Conservation (phyloP, 164 flowering plant genomes). For the Piper betle region DNA sequence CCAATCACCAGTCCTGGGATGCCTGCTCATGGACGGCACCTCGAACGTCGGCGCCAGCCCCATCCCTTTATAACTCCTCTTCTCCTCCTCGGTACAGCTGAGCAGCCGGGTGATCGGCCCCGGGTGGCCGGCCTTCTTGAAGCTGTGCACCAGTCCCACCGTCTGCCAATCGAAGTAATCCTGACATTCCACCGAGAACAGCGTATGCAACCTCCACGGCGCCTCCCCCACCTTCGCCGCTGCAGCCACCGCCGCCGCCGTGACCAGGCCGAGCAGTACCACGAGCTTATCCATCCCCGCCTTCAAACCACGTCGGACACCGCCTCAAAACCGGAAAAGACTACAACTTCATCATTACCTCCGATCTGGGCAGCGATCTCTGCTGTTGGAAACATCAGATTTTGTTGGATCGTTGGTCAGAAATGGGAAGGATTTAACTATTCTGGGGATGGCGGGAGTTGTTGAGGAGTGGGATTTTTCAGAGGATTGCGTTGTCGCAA, state of each 20-base stretch:
- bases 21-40: constrained; percentile 96
- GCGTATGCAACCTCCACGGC: constrained; percentile 81
- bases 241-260: neutral
- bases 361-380: neutral
- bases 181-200: constrained; percentile 95
- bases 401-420: no score
- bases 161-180: constrained; percentile 99
- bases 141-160: constrained; percentile 87
- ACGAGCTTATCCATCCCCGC: neutral
- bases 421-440: neutral
- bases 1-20: constrained; percentile 97
- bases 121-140: constrained; percentile 70
- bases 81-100: constrained; percentile 93
- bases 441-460: neutral
- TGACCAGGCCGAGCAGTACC: neutral
- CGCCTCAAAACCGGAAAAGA: neutral
- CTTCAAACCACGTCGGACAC: neutral
- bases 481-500: no score
- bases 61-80: constrained; percentile 72
- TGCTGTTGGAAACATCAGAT: neutral
- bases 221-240: constrained; percentile 15
- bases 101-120: constrained; percentile 85
- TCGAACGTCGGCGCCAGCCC: constrained; percentile 83
- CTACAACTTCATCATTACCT: neutral
- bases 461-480: neutral